Evolutionary conservation across 495 filamentous ascomycete genomes (phyloP), one percentile per base, ranked within the genome.

Genomic region (Friedmanniomyces endolithicus): DNA sequence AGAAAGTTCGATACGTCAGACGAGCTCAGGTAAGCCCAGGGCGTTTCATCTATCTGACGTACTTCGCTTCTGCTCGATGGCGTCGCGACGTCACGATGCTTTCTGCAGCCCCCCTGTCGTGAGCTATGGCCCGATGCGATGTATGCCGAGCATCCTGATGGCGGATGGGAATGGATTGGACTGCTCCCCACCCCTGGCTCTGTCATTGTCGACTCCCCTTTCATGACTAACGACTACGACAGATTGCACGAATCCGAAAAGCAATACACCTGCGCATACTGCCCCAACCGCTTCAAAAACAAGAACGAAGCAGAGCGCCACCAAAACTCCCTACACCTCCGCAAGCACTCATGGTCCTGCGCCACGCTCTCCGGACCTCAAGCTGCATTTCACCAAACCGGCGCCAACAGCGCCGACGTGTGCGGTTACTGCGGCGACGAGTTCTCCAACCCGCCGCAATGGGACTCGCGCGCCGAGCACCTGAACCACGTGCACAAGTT

Each of bases 301-400:
- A 98, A 98, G 69, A 98, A 98, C 59, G 92, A 98, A 72, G 92
- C 92, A 6, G 92, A 98, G 68, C 81, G 92, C 17, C 92, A 98
- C 67, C 92, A 96, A 65, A 98, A 97, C 58, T 95, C 88, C 1
- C 82, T 98, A 16, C 92, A 98, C 68, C 79, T 97, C 7, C 82
- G 92, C 40, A 83, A 84, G n/a, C 88, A 97, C 70, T 96, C 89
- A 37, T 98, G 92, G 92, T 96, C 90, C 1, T 98, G 92, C 67
- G 88, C 88, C 12, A 87, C 88, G 0, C 75, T 98, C n/a, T 74
- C 80, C 9, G 70, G 72, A 25, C 71, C 78, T 61, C 77, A 88
- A 58, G 80, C 83, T 6, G 92, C 88, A 9, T 98, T 96, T 67
- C 92, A 96, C 65, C 75, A 79, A 0, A 72, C 31, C n/a, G 41